Base-by-base conservation (phyloP, 371 early-diverging fungal species). In the Apophysomyces trapeziformis region DNA sequence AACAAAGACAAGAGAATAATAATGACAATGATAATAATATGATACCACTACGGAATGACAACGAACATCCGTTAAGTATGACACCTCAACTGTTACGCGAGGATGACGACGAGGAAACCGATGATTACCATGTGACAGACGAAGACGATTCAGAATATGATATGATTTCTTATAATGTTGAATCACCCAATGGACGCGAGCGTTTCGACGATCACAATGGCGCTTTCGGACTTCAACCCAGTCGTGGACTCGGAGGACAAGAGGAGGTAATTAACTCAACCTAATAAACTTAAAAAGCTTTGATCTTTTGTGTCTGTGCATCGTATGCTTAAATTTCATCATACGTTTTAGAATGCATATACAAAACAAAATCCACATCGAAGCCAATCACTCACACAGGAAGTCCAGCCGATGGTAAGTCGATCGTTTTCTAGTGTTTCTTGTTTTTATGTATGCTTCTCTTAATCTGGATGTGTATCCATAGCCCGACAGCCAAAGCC, bases 81-180 rank as follows among this genome's bases (percentile, higher is more conserved):
- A 50, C 54, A n/a, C 54, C 54, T 21, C 54, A 50, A 21, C 21
- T 50, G 21, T 26, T 50, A 18, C 21, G 54, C 21, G 54, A 50
- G 21, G 54, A 50, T 9, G 54, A 50, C 21, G 54, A 50, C 54
- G 54, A 50, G 16, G 54, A 50, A 50, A 50, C 54, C n/a, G 54
- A 50, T 8, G 54, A 50, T 21, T 50, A 50, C 21, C 54, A 50
- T 50, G 54, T 50, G 54, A 50, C 54, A 50, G 54, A 50, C 21
- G 54, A 41, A 41, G 8, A 50, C 21, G 54, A 50, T 8, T 50
- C 54, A 6, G 54, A 50, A 50, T 50, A 50, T 21, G 54, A 50
- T 21, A 26, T 50, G 54, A 50, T 50, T 21, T 21, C 54, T 7
- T 50, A 50, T 50, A n/a, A 21, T 8, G 7, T 50, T 16, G 54